Percentiles rank a stretch among this genome's conserved stretches.
Evolutionary conservation across 2,329 filamentous ascomycete species (phyloP).

Genomic region (Apiospora rasikravindrae): DNA sequence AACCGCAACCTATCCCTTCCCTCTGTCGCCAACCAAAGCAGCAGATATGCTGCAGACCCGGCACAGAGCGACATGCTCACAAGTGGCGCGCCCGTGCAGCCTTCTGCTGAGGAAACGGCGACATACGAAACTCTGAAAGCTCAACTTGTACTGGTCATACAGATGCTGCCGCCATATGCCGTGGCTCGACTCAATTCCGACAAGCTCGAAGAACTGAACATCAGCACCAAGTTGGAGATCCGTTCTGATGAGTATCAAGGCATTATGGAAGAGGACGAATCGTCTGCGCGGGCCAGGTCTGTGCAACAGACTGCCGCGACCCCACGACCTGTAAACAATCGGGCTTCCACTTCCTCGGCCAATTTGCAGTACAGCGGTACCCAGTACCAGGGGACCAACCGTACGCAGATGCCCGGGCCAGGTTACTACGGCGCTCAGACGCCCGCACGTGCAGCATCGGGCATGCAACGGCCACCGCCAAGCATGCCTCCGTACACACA

Average conservation of each 20-base stretch:
- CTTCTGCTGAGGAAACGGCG: constrained; percentile 64
- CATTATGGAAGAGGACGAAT: constrained; percentile 83
- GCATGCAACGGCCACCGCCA: constrained; percentile 46
- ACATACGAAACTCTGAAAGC: constrained; percentile 77
- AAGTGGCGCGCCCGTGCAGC: constrained; percentile 69
- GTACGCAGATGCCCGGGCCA: constrained; percentile 48
- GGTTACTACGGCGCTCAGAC: constrained; percentile 53
- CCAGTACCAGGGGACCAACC: constrained; percentile 54
- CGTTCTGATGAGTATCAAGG: constrained; percentile 76
- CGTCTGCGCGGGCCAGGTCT: constrained; percentile 58
- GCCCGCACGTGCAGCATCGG: constrained; percentile 46
- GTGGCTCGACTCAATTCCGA: constrained; percentile 87
- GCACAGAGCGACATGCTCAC: constrained; percentile 71
- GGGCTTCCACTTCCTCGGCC: constrained; percentile 46
- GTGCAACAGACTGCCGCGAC: constrained; percentile 42
- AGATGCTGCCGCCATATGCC: constrained; percentile 80
- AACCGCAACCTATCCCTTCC: constrained; percentile 76
- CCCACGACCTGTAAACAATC: constrained; percentile 43
- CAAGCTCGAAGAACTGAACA: constrained; percentile 80
- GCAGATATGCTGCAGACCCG: constrained; percentile 64
- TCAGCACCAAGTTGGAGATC: constrained; percentile 79
- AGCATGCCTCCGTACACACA: constrained; percentile 45
- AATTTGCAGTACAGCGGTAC: constrained; percentile 46
- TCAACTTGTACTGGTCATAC: constrained; percentile 75
- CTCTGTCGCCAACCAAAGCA: constrained; percentile 58